phyloP scores from a whole-genome alignment of 805 yeast genomes.

The Metschnikowia orientalis region DNA sequence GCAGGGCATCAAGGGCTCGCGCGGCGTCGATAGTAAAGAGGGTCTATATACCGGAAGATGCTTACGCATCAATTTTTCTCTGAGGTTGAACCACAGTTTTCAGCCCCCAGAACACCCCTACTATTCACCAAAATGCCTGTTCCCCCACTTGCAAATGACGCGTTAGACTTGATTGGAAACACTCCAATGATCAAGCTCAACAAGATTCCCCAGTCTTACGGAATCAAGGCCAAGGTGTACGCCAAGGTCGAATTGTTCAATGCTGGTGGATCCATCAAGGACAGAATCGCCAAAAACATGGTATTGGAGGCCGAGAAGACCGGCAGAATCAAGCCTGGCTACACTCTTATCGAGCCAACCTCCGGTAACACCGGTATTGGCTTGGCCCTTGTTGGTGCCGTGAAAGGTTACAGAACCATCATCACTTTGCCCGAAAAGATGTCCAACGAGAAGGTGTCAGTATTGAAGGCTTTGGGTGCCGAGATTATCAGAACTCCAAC shows the following conservation, averaged over 20 bases:
- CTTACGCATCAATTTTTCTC: too few relatives aligned
- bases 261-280: conserved; percentile 89
- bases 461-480: conserved; percentile 83
- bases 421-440: conserved; percentile 87
- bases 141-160: conserved; percentile 46
- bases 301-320: conserved; percentile 76
- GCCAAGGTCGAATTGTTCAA: conserved; percentile 82
- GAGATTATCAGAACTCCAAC: conserved; percentile 89
- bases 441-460: conserved; percentile 88
- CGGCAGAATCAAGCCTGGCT: conserved; percentile 80
- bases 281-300: conserved; percentile 84
- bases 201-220: conserved; percentile 70
- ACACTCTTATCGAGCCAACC: conserved; percentile 83
- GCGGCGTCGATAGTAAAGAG: too few relatives aligned
- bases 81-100: conserved; percentile 3
- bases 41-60: too few relatives aligned
- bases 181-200: conserved; percentile 76
- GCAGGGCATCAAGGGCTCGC: too few relatives aligned
- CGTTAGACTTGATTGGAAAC: conserved; percentile 76
- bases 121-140: conserved; percentile 14
- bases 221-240: conserved; percentile 65
- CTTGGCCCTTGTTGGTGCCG: conserved; percentile 80
- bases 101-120: too few relatives aligned
- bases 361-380: conserved; percentile 93
- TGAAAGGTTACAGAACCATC: conserved; percentile 79